These are phyloP conservation scores for Ogataea nitratoaversa DNA, from an alignment of 805 yeast genomes.

Conservation along the genomic window DNA sequence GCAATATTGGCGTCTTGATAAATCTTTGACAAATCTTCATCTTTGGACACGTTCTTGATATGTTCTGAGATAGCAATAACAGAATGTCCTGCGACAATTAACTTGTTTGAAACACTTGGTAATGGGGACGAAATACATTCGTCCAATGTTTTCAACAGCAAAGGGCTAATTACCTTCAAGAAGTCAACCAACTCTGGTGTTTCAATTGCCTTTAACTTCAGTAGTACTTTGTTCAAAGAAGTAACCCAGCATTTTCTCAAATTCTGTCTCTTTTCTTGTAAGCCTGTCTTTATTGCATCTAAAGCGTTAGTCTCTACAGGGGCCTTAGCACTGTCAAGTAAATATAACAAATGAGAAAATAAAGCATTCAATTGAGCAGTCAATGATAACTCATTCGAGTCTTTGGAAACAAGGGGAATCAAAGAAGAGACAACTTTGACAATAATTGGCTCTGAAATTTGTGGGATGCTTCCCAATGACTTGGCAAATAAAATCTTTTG, in stretches of 20 bases:
- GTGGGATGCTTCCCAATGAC: constrained; percentile 35
- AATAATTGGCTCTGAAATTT: constrained; percentile 1
- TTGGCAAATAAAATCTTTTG: constrained; percentile 52
- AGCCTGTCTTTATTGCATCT: constrained; percentile 47
- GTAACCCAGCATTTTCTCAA: constrained; percentile 67
- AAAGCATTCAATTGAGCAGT: constrained; percentile 45
- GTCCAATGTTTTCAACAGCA: constrained; percentile 29
- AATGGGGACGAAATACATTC: constrained; percentile 51
- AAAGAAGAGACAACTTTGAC: constrained; percentile 40
- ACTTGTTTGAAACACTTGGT: constrained; percentile 47
- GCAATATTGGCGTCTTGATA: constrained; percentile 29
- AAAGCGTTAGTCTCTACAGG: constrained; percentile 23
- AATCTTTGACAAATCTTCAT: constrained; percentile 6
- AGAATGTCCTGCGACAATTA: constrained; percentile 53
- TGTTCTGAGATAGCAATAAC: constrained; percentile 25
- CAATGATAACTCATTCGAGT: constrained; percentile 68
- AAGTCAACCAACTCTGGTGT: constrained; percentile 14
- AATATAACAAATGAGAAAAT: constrained; percentile 38
- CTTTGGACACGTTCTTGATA: constrained; percentile 13
- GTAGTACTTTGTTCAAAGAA: constrained; percentile 38
- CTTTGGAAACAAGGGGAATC: constrained; percentile 58
- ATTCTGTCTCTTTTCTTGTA: constrained; percentile 58
- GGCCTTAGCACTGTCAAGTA: constrained; percentile 19
- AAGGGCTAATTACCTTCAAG: constrained; percentile 20
- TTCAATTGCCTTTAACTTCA: constrained; percentile 3